phyloP scores from a whole-genome alignment of 768 basidiomycete species.

The Termitomyces sp. region DNA sequence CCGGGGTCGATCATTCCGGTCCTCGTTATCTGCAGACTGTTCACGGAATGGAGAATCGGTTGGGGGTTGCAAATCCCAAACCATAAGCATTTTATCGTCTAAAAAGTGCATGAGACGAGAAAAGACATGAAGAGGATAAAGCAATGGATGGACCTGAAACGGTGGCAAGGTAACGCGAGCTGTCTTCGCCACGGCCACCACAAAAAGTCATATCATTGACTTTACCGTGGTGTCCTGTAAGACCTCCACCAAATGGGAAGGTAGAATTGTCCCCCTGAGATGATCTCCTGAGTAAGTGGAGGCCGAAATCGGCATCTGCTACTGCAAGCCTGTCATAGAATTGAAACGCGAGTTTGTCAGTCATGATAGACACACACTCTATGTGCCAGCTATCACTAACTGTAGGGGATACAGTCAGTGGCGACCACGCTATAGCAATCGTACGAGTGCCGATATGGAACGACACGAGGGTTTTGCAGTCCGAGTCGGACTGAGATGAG shows the following conservation, averaged over 20 bases:
- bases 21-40: slow-evolving; percentile 22
- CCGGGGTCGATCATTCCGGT: slow-evolving; percentile 42
- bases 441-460: slow-evolving; percentile 70
- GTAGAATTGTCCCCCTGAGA: slow-evolving; percentile 41
- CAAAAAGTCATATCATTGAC: slow-evolving; percentile 79
- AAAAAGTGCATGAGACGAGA: slow-evolving; percentile 1
- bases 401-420: slow-evolving; percentile 61
- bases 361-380: slow-evolving; percentile 43
- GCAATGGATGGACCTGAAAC: slow-evolving; percentile 53
- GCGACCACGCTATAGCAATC: slow-evolving; percentile 77
- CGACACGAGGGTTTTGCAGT: slow-evolving; percentile 50
- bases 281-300: slow-evolving; percentile 63
- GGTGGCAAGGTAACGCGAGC: slow-evolving; percentile 70
- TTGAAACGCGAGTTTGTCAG: not conserved
- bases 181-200: slow-evolving; percentile 66
- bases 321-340: slow-evolving; percentile 48
- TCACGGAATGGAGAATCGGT: slow-evolving; percentile 34
- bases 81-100: slow-evolving; percentile 84
- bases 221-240: slow-evolving; percentile 76
- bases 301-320: slow-evolving; percentile 62
- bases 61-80: slow-evolving; percentile 76
- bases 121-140: slow-evolving; percentile 1
- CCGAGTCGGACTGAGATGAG: slow-evolving; percentile 31
- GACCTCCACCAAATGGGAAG: slow-evolving; percentile 72
- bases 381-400: slow-evolving; percentile 61